Conservation (phyloP, 305 asterid genomes). For the Stenogyne calaminthoides region DNA sequence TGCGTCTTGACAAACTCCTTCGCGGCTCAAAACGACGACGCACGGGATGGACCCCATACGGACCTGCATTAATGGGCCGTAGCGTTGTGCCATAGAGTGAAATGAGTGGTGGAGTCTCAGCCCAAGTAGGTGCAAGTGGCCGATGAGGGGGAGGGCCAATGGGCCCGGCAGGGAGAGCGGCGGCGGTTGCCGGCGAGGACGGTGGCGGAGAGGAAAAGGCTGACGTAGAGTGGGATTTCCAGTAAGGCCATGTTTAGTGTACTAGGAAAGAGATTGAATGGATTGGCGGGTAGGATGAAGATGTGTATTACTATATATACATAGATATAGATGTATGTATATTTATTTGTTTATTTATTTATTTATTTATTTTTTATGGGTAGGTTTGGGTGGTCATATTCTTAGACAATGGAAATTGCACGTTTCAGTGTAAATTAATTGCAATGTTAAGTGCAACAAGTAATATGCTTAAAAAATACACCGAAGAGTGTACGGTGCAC, state of each 20-base stretch:
- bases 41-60: constrained; percentile 39
- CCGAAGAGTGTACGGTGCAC: no score
- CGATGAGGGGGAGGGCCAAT: constrained; percentile 49
- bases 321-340: no score
- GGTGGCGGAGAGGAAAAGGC: constrained; percentile 44
- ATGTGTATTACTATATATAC: no score
- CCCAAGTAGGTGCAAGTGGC: constrained; percentile 54
- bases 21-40: constrained; percentile 46
- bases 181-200: not conserved
- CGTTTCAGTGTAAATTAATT: no score
- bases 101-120: constrained; percentile 45
- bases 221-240: constrained; percentile 16
- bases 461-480: no score
- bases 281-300: no score
- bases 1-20: constrained; percentile 43
- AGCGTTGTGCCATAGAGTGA: constrained; percentile 32
- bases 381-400: not conserved
- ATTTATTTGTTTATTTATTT: not conserved
- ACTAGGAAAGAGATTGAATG: not conserved
- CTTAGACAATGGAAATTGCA: no score
- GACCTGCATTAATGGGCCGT: constrained; percentile 50
- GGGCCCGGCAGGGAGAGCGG: constrained; percentile 54
- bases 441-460: no score
- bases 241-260: constrained; percentile 14
- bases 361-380: not conserved